These are phyloP conservation scores for Plantago coronopus DNA, from an alignment of 305 asterid genomes.

Conservation along the genomic window DNA sequence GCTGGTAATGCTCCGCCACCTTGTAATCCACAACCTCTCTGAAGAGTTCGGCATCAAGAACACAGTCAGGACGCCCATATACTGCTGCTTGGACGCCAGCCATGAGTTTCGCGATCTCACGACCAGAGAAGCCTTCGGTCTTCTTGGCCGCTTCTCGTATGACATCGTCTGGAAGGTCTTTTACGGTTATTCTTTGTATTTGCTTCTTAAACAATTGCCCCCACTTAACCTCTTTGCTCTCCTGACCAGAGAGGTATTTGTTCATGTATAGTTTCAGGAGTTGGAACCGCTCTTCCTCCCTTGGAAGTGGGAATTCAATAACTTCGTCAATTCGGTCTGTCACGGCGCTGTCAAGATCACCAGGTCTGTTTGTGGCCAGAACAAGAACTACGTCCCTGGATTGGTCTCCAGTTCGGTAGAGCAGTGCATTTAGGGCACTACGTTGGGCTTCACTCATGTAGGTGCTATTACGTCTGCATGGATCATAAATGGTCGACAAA, in stretches of 20 bases:
- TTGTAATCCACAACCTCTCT: conserved; percentile 77
- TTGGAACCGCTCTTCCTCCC: conserved; percentile 79
- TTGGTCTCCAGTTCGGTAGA: conserved; percentile 95
- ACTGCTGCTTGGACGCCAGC: conserved; percentile 94
- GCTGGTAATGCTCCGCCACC: conserved; percentile 82
- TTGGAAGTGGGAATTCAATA: conserved; percentile 87
- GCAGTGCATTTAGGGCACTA: conserved; percentile 87
- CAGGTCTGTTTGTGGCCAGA: conserved; percentile 92
- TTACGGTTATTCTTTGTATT: conserved; percentile 54
- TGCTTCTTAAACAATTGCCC: conserved; percentile 48
- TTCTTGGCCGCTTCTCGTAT: conserved; percentile 64
- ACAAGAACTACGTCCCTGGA: conserved; percentile 91
- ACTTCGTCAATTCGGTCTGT: conserved; percentile 97
- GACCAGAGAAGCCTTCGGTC: conserved; percentile 85
- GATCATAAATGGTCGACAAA: conserved; percentile 8
- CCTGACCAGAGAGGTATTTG: conserved; percentile 66
- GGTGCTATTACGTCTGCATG: conserved; percentile 74
- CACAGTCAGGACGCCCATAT: conserved; percentile 79
- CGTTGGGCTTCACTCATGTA: conserved; percentile 98
- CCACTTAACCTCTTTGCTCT: conserved; percentile 41
- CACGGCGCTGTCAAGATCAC: conserved; percentile 89
- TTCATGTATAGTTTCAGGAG: conserved; percentile 74
- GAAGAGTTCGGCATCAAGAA: conserved; percentile 59
- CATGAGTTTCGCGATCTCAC: conserved; percentile 93
- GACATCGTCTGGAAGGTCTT: conserved; percentile 62